phyloP scores from a whole-genome alignment of 164 flowering plant genomes.

The Akebia trifoliata region DNA sequence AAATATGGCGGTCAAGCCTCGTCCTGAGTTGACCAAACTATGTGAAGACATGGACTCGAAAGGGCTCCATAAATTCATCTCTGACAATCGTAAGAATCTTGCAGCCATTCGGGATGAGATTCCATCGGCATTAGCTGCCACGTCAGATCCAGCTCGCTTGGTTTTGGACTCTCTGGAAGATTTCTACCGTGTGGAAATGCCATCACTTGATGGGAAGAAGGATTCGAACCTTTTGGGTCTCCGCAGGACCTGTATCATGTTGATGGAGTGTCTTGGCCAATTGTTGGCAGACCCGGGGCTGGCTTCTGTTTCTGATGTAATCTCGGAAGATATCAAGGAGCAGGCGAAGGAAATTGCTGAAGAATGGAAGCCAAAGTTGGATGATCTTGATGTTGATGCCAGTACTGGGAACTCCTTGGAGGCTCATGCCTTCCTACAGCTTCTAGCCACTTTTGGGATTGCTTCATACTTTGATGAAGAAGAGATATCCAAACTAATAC shows the following conservation, averaged over 20 bases:
- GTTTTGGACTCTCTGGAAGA: constrained; percentile 71
- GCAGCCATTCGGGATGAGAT: constrained; percentile 75
- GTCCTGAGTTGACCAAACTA: constrained; percentile 62
- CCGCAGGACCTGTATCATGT: constrained; percentile 89
- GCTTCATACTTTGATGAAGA: constrained; percentile 70
- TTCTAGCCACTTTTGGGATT: constrained; percentile 73
- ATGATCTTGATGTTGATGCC: constrained; percentile 70
- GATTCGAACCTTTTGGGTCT: constrained; percentile 69
- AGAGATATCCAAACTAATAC: constrained; percentile 62
- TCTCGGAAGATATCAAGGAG: constrained; percentile 53
- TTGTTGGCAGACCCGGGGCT: constrained; percentile 33
- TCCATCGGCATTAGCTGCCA: constrained; percentile 69
- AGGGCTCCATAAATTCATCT: constrained; percentile 86
- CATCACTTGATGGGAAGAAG: constrained; percentile 65
- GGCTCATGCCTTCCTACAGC: constrained; percentile 95
- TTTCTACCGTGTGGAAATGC: constrained; percentile 53
- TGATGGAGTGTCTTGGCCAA: constrained; percentile 81
- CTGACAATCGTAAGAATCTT: constrained; percentile 92
- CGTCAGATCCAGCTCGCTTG: constrained; percentile 60
- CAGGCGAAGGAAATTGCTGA: constrained; percentile 73
- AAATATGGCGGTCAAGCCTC: constrained; percentile 40
- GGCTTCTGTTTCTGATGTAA: constrained; percentile 34
- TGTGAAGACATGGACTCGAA: constrained; percentile 76
- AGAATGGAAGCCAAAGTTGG: constrained; percentile 89
- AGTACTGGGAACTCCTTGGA: constrained; percentile 91